These are phyloP conservation scores for Trametes versicolor DNA, from an alignment of 1,284 basidiomycete genomes.

Conservation along the genomic window DNA sequence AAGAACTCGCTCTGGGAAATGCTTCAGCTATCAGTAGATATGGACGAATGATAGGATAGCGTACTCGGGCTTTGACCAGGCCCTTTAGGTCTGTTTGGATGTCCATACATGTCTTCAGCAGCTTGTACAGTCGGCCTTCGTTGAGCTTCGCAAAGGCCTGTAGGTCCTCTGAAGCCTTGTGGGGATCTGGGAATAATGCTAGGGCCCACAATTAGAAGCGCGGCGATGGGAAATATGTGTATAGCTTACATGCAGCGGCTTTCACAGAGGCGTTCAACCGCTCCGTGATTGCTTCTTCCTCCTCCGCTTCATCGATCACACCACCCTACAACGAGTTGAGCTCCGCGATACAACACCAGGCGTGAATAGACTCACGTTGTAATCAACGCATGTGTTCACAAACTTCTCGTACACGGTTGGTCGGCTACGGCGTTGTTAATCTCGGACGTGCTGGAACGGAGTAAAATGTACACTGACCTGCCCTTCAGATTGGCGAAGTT, in stretches of 20 bases:
- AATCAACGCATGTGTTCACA: constrained; percentile 74
- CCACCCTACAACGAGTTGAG: constrained; percentile 68
- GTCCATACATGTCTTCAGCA: constrained; percentile 86
- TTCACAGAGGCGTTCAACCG: constrained; percentile 65
- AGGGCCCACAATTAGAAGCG: no score
- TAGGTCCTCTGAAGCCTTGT: constrained; percentile 84
- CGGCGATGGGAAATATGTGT: constrained; percentile 5
- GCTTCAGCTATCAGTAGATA: constrained; percentile 5
- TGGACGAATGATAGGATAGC: constrained; percentile 33
- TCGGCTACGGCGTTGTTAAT: constrained; percentile 53
- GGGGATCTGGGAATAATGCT: constrained; percentile 74
- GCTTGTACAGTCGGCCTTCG: constrained; percentile 86
- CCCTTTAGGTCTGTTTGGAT: constrained; percentile 84
- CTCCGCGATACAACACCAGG: background rate
- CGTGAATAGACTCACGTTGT: constrained; percentile 71
- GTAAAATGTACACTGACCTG: constrained; percentile 52
- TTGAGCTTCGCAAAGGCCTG: constrained; percentile 88
- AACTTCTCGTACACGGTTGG: constrained; percentile 73
- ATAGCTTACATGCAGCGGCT: constrained; percentile 62
- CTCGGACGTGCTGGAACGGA: constrained; percentile 6
- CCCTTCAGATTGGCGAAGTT: constrained; percentile 69
- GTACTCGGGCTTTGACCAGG: constrained; percentile 81
- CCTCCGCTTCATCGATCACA: constrained; percentile 82
- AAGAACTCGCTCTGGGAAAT: constrained; percentile 75
- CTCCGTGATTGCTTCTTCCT: constrained; percentile 71